Evolutionary conservation across 1,284 basidiomycete species (phyloP).

Genomic region (Hemileia vastatrix): DNA sequence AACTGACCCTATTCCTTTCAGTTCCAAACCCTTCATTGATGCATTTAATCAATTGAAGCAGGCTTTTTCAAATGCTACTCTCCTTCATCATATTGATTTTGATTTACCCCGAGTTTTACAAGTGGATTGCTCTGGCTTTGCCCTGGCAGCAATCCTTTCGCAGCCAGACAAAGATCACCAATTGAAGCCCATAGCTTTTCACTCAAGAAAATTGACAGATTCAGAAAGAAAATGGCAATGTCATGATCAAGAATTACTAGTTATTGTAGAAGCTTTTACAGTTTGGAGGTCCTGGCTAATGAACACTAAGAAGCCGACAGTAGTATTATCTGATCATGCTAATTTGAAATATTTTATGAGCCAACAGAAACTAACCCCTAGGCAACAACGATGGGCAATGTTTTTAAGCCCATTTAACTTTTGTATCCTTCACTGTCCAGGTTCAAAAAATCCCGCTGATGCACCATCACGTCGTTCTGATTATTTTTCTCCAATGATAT

Average conservation of each 20-base stretch:
- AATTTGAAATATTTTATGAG: slow-evolving; percentile 6
- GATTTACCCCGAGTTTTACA: slow-evolving; percentile 38
- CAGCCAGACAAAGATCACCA: slow-evolving; percentile 11
- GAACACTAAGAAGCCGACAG: neutral
- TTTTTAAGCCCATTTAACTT: neutral
- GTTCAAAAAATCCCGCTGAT: slow-evolving; percentile 2
- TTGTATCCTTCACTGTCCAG: neutral
- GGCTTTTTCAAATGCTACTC: neutral
- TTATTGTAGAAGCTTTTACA: neutral
- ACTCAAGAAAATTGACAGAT: slow-evolving; percentile 13
- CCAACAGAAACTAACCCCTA: neutral
- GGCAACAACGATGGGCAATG: neutral
- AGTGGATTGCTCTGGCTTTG: slow-evolving; percentile 22
- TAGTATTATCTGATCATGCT: slow-evolving; percentile 4
- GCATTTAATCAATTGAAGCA: slow-evolving; percentile 6
- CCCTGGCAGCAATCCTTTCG: slow-evolving; percentile 20
- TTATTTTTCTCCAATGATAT: neutral
- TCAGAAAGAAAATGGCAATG: slow-evolving; percentile 5
- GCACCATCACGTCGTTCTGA: neutral
- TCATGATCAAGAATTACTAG: slow-evolving; percentile 1
- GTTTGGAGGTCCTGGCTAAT: slow-evolving; percentile 8
- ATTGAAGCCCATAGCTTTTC: slow-evolving; percentile 12
- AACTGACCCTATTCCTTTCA: neutral
- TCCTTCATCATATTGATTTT: slow-evolving; percentile 11
- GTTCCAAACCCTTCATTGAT: slow-evolving; percentile 26